Evolutionary conservation across 345 rosid species (phyloP).

Genomic region (Mallotus nudiflorus): DNA sequence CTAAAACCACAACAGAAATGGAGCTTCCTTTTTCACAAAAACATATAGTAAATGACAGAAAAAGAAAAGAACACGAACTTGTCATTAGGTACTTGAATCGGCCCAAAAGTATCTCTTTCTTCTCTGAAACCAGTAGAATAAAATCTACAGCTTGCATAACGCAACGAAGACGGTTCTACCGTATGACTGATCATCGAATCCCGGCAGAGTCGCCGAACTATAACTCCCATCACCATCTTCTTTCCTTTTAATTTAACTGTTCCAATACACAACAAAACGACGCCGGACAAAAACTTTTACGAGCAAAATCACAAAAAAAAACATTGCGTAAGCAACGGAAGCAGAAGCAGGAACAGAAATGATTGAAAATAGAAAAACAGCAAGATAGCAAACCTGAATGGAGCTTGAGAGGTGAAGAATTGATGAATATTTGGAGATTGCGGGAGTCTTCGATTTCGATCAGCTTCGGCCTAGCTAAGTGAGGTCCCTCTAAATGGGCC

Average conservation of each 20-base stretch:
- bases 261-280: not conserved
- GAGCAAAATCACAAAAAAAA: not conserved
- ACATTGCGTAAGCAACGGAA: too few species aligned
- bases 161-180: conserved; percentile 41
- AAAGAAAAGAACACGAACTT: conserved; percentile 46
- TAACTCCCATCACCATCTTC: conserved; percentile 54
- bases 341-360: not conserved
- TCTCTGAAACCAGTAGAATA: conserved; percentile 72
- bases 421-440: not conserved
- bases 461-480: too few species aligned
- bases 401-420: too few species aligned
- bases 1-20: conserved; percentile 28
- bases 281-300: not conserved
- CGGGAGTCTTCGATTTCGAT: too few species aligned
- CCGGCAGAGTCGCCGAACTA: conserved; percentile 60
- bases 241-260: not conserved
- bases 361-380: not conserved
- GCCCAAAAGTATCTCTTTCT: conserved; percentile 91
- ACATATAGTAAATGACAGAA: too few species aligned
- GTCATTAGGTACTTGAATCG: conserved; percentile 80
- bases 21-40: too few species aligned
- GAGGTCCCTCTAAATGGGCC: not conserved
- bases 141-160: conserved; percentile 53
- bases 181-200: conserved; percentile 37
- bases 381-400: not conserved